phyloP scores from a whole-genome alignment of 73 alveolate genomes.

The Symbiodinium natans region DNA sequence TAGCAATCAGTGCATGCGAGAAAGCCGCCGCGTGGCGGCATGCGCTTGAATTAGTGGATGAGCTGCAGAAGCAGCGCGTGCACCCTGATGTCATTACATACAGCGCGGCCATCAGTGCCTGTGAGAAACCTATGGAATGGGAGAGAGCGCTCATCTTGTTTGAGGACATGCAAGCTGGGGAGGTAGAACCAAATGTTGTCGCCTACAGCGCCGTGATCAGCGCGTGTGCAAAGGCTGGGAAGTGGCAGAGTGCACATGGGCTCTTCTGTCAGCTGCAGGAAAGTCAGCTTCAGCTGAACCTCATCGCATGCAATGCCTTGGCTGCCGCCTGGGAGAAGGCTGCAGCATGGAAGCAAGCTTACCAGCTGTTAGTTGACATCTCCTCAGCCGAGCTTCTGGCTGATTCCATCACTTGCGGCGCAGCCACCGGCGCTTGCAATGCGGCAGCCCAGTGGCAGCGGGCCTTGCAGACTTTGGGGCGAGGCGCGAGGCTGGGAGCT shows the following conservation, averaged over 20 bases:
- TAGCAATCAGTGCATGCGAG: not conserved
- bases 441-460: not conserved
- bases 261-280: not conserved
- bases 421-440: slow-evolving; percentile 1
- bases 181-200: not conserved
- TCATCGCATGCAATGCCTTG: not conserved
- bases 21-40: slow-evolving; percentile 5
- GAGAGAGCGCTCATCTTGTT: not conserved
- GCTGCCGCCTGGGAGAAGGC: not conserved
- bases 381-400: not conserved
- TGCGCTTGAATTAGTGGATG: not conserved
- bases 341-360: not conserved
- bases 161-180: not conserved
- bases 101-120: slow-evolving; percentile 4
- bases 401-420: not conserved
- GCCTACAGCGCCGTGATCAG: not conserved
- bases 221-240: not conserved
- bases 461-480: not conserved
- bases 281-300: not conserved
- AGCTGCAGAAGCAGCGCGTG: not conserved
- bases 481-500: too few species aligned
- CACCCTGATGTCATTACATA: not conserved
- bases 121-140: not conserved
- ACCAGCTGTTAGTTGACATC: not conserved
- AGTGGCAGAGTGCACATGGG: not conserved